These are phyloP conservation scores for Dictyostelium firmibasis DNA, from an alignment of 78 protist species.

Conservation along the genomic window DNA sequence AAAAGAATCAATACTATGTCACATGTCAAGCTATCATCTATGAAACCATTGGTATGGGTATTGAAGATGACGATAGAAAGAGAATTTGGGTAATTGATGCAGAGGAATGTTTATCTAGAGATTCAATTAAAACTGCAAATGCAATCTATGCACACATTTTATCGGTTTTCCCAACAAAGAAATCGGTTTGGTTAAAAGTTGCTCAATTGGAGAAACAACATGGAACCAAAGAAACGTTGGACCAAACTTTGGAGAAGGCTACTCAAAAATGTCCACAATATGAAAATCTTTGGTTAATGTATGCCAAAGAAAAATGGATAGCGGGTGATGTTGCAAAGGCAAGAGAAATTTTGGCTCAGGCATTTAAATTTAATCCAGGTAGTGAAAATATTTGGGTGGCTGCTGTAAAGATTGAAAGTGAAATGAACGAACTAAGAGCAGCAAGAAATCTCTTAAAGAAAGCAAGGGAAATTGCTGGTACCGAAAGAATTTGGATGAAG, in stretches of 20 bases:
- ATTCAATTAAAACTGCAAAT: conserved; percentile 75
- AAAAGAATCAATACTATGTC: conserved; percentile 22
- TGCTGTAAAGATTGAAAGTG: conserved; percentile 96
- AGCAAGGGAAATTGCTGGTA: conserved; percentile 84
- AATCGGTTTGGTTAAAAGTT: conserved; percentile 90
- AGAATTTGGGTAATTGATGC: conserved; percentile 95
- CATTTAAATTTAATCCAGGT: conserved; percentile 89
- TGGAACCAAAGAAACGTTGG: conserved; percentile 82
- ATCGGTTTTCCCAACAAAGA: conserved; percentile 84
- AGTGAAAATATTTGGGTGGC: conserved; percentile 96
- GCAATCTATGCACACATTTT: conserved; percentile 92
- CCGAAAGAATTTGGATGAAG: conserved; percentile 95
- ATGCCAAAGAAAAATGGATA: conserved; percentile 94
- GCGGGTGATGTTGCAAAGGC: conserved; percentile 86
- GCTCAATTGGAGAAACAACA: conserved; percentile 88
- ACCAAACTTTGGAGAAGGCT: conserved; percentile 87
- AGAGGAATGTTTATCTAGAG: conserved; percentile 48
- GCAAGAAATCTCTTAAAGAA: conserved; percentile 85
- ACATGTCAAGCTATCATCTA: conserved; percentile 87
- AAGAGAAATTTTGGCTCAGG: conserved; percentile 85
- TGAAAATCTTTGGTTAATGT: conserved; percentile 96
- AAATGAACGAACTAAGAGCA: conserved; percentile 76
- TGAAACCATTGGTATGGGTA: conserved; percentile 84
- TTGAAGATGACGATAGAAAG: conserved; percentile 93
- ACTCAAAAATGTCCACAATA: conserved; percentile 92